Conservation (phyloP, 2,329 filamentous ascomycete genomes). For the Cladorrhinum sp. region DNA sequence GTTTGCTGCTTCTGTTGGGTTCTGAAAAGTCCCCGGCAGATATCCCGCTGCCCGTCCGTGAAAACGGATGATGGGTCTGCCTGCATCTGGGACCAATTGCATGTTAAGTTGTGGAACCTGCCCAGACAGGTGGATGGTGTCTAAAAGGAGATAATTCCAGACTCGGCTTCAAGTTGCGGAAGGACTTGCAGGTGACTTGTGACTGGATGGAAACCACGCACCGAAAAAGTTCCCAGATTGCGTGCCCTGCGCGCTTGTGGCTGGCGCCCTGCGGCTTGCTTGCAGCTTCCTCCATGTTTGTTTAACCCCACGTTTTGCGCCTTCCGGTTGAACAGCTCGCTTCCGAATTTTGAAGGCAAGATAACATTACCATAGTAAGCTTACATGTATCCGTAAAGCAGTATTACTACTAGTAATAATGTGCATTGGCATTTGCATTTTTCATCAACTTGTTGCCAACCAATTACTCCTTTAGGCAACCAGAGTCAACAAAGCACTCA, state of each 20-base stretch:
- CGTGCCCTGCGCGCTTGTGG: not conserved
- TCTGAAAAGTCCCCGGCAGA: not conserved
- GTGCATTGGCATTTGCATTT: not conserved
- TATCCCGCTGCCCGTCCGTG: not conserved
- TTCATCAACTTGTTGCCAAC: not conserved
- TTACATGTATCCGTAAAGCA: too few species aligned
- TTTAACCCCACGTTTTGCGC: not conserved
- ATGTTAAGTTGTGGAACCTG: not conserved
- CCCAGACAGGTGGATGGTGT: too few species aligned
- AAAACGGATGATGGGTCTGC: not conserved
- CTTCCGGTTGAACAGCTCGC: not conserved
- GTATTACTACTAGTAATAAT: not conserved
- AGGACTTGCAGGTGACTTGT: too few species aligned
- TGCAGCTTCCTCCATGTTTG: not conserved
- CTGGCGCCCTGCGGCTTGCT: not conserved
- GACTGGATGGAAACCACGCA: not conserved
- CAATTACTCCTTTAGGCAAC: not conserved
- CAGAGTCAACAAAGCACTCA: not conserved
- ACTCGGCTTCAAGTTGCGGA: too few species aligned
- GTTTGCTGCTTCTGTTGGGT: not conserved
- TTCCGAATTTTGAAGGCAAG: not conserved
- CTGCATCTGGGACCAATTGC: too few species aligned
- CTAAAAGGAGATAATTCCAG: constrained; percentile 13
- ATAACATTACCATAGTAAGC: too few species aligned
- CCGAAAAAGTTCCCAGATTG: not conserved